Percentiles rank a stretch among this genome's conserved stretches.
These are phyloP conservation scores for Saraca asoca DNA, from an alignment of 331 rosid genomes.

Conservation along the genomic window DNA sequence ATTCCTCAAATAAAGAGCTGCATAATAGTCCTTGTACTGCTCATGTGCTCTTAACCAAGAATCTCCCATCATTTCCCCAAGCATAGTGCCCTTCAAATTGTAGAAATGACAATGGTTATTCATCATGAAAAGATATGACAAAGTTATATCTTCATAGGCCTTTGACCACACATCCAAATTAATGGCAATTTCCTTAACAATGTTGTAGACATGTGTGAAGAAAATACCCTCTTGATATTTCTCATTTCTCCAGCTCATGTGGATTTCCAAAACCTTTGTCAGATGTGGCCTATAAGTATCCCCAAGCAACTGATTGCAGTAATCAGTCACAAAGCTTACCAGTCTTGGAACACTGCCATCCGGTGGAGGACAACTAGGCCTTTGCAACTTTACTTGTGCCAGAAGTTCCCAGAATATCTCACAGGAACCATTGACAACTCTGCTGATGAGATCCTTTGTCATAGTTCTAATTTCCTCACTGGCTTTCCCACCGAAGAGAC, in stretches of 20 bases:
- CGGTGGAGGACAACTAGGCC: slow-evolving; percentile 67
- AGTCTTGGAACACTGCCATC: slow-evolving; percentile 80
- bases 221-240: slow-evolving; percentile 46
- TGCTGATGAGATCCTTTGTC: slow-evolving; percentile 70
- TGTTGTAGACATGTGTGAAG: slow-evolving; percentile 41
- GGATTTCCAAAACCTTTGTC: slow-evolving; percentile 60
- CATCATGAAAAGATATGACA: slow-evolving; percentile 88
- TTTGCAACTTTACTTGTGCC: slow-evolving; percentile 65
- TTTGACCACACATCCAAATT: slow-evolving; percentile 86
- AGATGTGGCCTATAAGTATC: slow-evolving; percentile 61
- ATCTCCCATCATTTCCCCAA: slow-evolving; percentile 86
- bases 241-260: slow-evolving; percentile 67
- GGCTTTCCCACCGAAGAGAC: slow-evolving; percentile 59
- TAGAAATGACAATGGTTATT: slow-evolving; percentile 81
- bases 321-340: slow-evolving; percentile 67
- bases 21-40: slow-evolving; percentile 78
- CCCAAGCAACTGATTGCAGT: slow-evolving; percentile 67
- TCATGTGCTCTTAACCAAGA: slow-evolving; percentile 78
- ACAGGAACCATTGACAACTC: slow-evolving; percentile 61
- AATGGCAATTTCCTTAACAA: slow-evolving; percentile 65
- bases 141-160: slow-evolving; percentile 60
- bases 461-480: slow-evolving; percentile 58
- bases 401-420: slow-evolving; percentile 83
- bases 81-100: slow-evolving; percentile 59
- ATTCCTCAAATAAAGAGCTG: slow-evolving; percentile 71